Evolutionary conservation across 768 basidiomycete genomes (phyloP).

Genomic region (Pleurotus sapidus): DNA sequence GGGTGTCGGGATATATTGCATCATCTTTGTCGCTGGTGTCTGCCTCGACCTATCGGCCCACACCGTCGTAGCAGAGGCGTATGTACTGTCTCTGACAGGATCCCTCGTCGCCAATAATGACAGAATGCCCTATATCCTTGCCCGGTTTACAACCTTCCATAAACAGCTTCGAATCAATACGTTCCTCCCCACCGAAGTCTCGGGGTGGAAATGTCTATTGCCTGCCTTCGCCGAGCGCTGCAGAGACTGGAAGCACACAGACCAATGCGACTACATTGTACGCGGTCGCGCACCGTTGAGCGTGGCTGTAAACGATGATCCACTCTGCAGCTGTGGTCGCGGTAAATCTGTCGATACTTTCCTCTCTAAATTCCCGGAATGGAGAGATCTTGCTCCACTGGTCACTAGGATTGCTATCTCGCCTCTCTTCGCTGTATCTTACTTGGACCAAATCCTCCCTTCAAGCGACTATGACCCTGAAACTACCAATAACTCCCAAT

Average conservation of each 20-base stretch:
- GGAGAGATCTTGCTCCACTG: conserved; percentile 38
- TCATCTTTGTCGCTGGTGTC: conserved; percentile 44
- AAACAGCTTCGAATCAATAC: not conserved
- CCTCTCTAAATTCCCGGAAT: conserved; percentile 20
- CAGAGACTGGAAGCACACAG: conserved; percentile 46
- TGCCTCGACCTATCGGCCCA: conserved; percentile 46
- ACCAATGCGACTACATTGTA: conserved; percentile 43
- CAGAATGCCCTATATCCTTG: not conserved
- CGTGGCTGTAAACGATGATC: conserved; percentile 30
- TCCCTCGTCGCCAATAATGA: conserved; percentile 9
- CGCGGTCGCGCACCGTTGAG: conserved; percentile 15
- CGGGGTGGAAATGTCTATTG: conserved; percentile 48
- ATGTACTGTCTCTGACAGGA: conserved; percentile 34
- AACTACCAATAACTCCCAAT: not conserved
- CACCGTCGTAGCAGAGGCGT: conserved; percentile 48
- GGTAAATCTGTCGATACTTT: conserved; percentile 44
- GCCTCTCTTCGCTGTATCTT: conserved; percentile 52
- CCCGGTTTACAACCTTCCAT: not conserved
- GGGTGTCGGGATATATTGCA: conserved; percentile 23
- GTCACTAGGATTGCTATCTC: conserved; percentile 48
- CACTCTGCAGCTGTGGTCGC: conserved; percentile 52
- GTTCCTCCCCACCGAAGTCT: conserved; percentile 29
- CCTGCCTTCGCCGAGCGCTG: conserved; percentile 52
- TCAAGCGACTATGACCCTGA: not conserved
- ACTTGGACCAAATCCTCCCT: conserved; percentile 34